These are phyloP conservation scores for Theobroma grandiflorum DNA, from an alignment of 441 rosid species.

Conservation along the genomic window DNA sequence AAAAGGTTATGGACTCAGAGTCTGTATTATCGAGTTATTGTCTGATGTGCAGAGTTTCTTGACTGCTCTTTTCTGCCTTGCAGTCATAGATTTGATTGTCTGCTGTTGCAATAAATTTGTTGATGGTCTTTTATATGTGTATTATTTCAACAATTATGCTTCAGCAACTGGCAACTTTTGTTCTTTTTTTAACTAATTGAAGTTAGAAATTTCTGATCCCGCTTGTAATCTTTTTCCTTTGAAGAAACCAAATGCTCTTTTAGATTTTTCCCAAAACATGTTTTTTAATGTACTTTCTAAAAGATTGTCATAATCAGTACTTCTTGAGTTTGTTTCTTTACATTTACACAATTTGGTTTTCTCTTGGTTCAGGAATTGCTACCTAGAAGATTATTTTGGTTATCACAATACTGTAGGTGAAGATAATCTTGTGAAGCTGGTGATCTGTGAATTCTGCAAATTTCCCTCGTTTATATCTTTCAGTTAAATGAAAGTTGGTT, in stretches of 20 bases:
- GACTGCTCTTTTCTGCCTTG: background rate
- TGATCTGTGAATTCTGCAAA: constrained; percentile 56
- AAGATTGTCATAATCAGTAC: background rate
- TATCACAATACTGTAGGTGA: constrained; percentile 62
- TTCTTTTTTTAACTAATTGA: background rate
- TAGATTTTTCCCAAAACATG: background rate
- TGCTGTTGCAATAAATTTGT: constrained; percentile 5
- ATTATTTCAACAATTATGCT: background rate
- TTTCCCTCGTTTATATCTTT: constrained; percentile 51
- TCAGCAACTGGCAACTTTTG: background rate
- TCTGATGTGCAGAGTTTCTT: background rate
- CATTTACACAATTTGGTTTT: constrained; percentile 22
- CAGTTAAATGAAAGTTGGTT: constrained; percentile 57
- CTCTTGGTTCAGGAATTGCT: constrained; percentile 78
- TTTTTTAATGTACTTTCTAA: background rate
- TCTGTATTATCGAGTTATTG: background rate
- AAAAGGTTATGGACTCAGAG: background rate
- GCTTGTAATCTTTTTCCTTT: constrained; percentile 1
- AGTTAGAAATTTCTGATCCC: constrained; percentile 19
- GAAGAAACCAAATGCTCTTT: background rate
- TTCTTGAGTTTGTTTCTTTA: constrained; percentile 7
- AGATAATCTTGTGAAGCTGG: constrained; percentile 58
- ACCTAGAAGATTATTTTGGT: constrained; percentile 70
- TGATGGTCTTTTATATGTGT: background rate
- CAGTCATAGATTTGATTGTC: constrained; percentile 4